Evolutionary conservation across 1,284 basidiomycete genomes (phyloP), one percentile per base, ranked within the genome.

Genomic region (Anthracocystis setariae): DNA sequence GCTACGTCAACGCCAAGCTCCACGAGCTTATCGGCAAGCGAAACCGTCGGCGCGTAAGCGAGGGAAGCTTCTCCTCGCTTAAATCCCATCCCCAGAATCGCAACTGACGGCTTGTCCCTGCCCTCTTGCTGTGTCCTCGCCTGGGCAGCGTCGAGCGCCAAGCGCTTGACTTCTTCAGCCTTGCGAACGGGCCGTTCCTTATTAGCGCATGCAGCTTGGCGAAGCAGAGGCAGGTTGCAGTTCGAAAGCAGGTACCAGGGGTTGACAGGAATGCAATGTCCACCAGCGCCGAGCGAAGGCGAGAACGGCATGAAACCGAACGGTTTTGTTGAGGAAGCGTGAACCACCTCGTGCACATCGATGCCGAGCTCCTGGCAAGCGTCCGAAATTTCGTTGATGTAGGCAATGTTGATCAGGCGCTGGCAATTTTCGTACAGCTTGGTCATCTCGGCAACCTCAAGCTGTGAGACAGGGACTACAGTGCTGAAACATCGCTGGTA

Each of bases 391-490:
- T 69, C 66, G 60, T 69, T 69, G 51, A 69, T 55, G 21, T 69
- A 69, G n/a, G 66, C 60, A 33, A 69, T 69, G 60, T 63, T 62
- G 51, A 69, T 23, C 7, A 69, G 37, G 5, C 66, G 35, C 40
- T 63, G 60, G 27, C 66, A 69, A 54, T 63, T 69, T 32, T 69
- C 66, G 60, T 63, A 69, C 7, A 69, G 52, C 44, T 69, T 69
- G 21, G 59, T 63, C 20, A 69, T 58, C 38, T 69, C 66, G 23
- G 66, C 60, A 8, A 60, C 53, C 39, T 69, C 66, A 1, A 55
- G 59, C 39, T 63, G 63, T 2, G 46, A 50, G 2, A 63, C 60
- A 1, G 66, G 66, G 3, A 69, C 60, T 2, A 63, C 57, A 17
- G 37, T 69, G 48, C 38, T 63, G 55, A 69, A 69, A 0, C 63